phyloP scores from a whole-genome alignment of 2,329 filamentous ascomycete species.

The Fusarium fujikuroi region DNA sequence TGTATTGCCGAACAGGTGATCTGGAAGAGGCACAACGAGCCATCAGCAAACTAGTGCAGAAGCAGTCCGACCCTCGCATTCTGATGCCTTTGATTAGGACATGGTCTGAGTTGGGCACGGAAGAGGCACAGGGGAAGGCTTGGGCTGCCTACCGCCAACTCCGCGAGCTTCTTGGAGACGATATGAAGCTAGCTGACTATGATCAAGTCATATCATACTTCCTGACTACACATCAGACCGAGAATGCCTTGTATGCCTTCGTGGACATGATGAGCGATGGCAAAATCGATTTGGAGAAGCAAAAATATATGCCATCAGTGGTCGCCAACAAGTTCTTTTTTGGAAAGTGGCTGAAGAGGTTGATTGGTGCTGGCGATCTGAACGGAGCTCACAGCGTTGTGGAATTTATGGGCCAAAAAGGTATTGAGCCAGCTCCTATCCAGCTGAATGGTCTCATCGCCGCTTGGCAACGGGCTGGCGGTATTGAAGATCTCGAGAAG shows the following conservation, averaged over 20 bases:
- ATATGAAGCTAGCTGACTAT: conserved; percentile 78
- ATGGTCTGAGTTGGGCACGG: conserved; percentile 64
- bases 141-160: conserved; percentile 76
- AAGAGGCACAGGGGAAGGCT: conserved; percentile 63
- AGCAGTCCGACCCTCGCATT: conserved; percentile 63
- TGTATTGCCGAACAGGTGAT: conserved; percentile 69
- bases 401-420: conserved; percentile 77
- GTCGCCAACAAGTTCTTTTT: conserved; percentile 83
- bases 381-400: conserved; percentile 78
- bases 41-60: conserved; percentile 63
- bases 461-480: conserved; percentile 76
- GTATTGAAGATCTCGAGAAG: conserved; percentile 62
- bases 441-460: conserved; percentile 86
- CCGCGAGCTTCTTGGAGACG: conserved; percentile 66
- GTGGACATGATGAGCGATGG: conserved; percentile 87
- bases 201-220: conserved; percentile 79
- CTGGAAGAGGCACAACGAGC: conserved; percentile 68
- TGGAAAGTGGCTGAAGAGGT: conserved; percentile 87
- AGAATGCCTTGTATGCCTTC: conserved; percentile 79
- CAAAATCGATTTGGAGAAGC: conserved; percentile 59
- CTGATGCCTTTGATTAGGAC: conserved; percentile 76
- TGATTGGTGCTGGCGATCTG: conserved; percentile 77
- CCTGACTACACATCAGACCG: conserved; percentile 70
- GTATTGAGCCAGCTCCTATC: conserved; percentile 74
- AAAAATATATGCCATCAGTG: conserved; percentile 57